Evolutionary conservation across 371 early-diverging fungal species (phyloP).

Genomic region (Mortierella sp.): DNA sequence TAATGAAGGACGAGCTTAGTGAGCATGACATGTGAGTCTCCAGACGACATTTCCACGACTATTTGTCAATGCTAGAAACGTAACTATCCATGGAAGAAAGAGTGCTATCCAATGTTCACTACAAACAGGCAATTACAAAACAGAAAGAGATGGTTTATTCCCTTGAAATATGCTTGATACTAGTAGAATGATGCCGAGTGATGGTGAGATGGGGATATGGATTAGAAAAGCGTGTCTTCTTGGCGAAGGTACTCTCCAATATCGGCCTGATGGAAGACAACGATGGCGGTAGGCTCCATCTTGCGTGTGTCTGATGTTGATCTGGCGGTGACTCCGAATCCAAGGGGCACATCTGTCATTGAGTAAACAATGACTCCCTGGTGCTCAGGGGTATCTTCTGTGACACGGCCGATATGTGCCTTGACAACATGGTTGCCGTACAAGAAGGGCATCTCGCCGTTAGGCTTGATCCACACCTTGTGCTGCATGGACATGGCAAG

Average conservation of each 20-base stretch:
- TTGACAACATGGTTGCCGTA: conserved; percentile 99
- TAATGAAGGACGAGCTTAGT: too few relatives aligned
- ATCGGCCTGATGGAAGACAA: conserved; percentile 98
- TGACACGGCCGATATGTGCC: conserved; percentile 96
- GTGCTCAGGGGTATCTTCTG: conserved; percentile 98
- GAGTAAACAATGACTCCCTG: conserved; percentile 97
- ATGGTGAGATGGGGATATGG: neutral
- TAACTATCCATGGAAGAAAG: too few relatives aligned
- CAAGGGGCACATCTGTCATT: conserved; percentile 95
- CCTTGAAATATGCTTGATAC: neutral
- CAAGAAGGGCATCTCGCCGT: conserved; percentile 99
- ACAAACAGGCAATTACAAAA: too few relatives aligned
- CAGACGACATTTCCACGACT: too few relatives aligned
- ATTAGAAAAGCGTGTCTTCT: conserved; percentile 90
- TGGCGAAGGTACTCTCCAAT: conserved; percentile 98
- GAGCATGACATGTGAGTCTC: too few relatives aligned
- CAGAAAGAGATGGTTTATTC: too few relatives aligned
- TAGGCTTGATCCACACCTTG: conserved; percentile 99
- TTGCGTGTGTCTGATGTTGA: conserved; percentile 91
- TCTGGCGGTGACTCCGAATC: conserved; percentile 98
- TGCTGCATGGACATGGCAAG: conserved; percentile 58
- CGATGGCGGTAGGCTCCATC: conserved; percentile 95
- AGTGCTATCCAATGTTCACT: too few relatives aligned
- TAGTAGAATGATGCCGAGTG: conserved; percentile 3
- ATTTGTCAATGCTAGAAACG: too few relatives aligned